These are phyloP conservation scores for Cutaneotrichosporon sp. DNA, from an alignment of 1,284 basidiomycete genomes.

Conservation along the genomic window DNA sequence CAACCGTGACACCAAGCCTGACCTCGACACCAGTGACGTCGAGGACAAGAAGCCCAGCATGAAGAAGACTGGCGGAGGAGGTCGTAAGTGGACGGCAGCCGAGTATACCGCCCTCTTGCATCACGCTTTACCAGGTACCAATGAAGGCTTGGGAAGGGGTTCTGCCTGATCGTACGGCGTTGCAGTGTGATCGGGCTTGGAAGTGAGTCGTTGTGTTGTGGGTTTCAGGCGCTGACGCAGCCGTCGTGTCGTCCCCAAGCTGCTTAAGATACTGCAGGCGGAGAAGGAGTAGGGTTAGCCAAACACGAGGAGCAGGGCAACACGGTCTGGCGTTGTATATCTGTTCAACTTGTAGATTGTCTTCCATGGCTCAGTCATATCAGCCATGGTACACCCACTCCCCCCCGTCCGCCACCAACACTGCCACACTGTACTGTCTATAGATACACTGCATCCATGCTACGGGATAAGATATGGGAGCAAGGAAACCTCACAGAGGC, in stretches of 20 bases:
- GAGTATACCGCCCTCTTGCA: background rate
- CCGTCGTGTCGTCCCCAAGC: slow-evolving; percentile 6
- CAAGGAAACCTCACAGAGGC: slow-evolving; percentile 7
- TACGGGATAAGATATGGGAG: slow-evolving; percentile 2
- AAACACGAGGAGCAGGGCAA: background rate
- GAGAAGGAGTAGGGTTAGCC: background rate
- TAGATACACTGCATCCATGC: slow-evolving; percentile 12
- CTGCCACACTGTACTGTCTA: background rate
- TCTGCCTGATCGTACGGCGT: background rate
- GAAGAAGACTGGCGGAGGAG: slow-evolving; percentile 1
- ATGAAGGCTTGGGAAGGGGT: slow-evolving; percentile 8
- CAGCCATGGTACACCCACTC: no score
- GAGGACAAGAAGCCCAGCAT: background rate
- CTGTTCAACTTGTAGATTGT: background rate
- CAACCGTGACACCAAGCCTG: background rate
- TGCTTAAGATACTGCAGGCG: slow-evolving; percentile 4
- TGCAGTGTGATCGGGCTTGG: slow-evolving; percentile 9
- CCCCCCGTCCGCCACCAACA: no score
- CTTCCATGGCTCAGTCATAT: no score
- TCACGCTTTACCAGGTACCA: background rate
- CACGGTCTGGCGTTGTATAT: background rate
- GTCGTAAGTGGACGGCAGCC: slow-evolving; percentile 7
- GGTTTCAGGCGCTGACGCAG: slow-evolving; percentile 2
- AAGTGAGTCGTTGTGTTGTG: slow-evolving; percentile 5
- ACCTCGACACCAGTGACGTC: background rate